Percentiles rank a stretch among this genome's conserved stretches.
Evolutionary conservation across 257 asterid genomes (phyloP).

Genomic region (Solanum habrochaites): DNA sequence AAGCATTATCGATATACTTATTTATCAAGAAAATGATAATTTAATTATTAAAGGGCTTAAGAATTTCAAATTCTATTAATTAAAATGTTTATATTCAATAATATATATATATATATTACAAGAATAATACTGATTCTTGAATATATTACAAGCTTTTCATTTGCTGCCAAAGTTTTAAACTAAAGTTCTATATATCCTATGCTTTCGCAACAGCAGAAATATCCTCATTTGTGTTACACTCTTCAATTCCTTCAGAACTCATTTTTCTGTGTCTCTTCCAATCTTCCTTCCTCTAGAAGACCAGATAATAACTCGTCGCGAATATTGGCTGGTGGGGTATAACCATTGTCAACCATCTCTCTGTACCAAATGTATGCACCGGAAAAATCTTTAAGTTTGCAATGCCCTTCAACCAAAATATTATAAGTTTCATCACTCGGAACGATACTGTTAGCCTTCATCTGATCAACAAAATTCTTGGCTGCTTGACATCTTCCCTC

Average conservation of each 20-base stretch:
- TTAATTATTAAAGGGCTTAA: too few species aligned
- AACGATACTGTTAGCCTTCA: slow-evolving; percentile 37
- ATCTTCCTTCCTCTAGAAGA: slow-evolving; percentile 39
- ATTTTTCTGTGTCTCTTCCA: slow-evolving; percentile 42
- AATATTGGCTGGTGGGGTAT: slow-evolving; percentile 29
- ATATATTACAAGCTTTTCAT: not conserved
- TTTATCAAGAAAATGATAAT: too few species aligned
- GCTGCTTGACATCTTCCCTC: slow-evolving; percentile 36
- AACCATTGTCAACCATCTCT: slow-evolving; percentile 41
- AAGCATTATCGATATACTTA: too few species aligned
- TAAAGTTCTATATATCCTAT: not conserved
- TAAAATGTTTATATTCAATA: too few species aligned
- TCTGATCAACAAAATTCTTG: slow-evolving; percentile 31
- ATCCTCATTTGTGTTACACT: slow-evolving; percentile 12
- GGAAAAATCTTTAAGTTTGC: slow-evolving; percentile 38
- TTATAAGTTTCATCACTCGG: slow-evolving; percentile 45
- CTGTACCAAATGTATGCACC: slow-evolving; percentile 58
- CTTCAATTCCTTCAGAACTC: slow-evolving; percentile 49
- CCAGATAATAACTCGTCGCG: slow-evolving; percentile 43
- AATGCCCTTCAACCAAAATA: slow-evolving; percentile 46
- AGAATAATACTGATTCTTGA: not conserved
- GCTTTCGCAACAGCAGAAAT: slow-evolving; percentile 12
- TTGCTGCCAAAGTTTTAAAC: not conserved
- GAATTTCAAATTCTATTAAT: too few species aligned
- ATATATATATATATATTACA: too few species aligned